Evolutionary conservation across 345 rosid species (phyloP).

Genomic region (Arabidopsis arenosa): DNA sequence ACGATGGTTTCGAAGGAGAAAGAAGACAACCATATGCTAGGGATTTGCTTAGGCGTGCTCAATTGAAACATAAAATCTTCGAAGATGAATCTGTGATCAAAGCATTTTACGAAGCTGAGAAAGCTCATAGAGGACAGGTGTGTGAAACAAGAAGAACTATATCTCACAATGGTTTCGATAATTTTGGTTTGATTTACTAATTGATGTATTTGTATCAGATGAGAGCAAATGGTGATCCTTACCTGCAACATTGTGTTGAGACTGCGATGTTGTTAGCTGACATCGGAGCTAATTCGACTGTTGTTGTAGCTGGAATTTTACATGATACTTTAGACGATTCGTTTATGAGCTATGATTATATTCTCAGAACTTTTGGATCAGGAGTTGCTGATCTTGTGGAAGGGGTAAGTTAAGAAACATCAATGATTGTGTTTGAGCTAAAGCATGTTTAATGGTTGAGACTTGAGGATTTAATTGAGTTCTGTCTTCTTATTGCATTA

Average conservation of each 20-base stretch:
- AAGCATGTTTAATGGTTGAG: slow-evolving; percentile 18
- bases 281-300: slow-evolving; percentile 85
- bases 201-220: slow-evolving; percentile 54
- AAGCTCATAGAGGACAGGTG: slow-evolving; percentile 98
- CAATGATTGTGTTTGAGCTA: slow-evolving; percentile 6
- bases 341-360: slow-evolving; percentile 68
- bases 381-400: slow-evolving; percentile 92
- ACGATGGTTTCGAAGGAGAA: slow-evolving; percentile 60
- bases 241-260: slow-evolving; percentile 95
- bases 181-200: background rate
- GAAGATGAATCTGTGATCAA: slow-evolving; percentile 68
- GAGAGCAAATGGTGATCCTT: slow-evolving; percentile 97
- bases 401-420: slow-evolving; percentile 68
- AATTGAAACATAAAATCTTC: slow-evolving; percentile 72
- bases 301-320: slow-evolving; percentile 92
- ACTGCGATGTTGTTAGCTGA: slow-evolving; percentile 83
- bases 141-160: background rate
- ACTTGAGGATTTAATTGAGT: slow-evolving; percentile 11
- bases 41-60: slow-evolving; percentile 72
- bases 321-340: slow-evolving; percentile 96
- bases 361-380: slow-evolving; percentile 74
- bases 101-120: slow-evolving; percentile 90
- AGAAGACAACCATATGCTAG: slow-evolving; percentile 59
- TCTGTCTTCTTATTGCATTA: slow-evolving; percentile 33
- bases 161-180: background rate